Conservation (phyloP, 352 stramenopile species). For the Pythium phragmitis region DNA sequence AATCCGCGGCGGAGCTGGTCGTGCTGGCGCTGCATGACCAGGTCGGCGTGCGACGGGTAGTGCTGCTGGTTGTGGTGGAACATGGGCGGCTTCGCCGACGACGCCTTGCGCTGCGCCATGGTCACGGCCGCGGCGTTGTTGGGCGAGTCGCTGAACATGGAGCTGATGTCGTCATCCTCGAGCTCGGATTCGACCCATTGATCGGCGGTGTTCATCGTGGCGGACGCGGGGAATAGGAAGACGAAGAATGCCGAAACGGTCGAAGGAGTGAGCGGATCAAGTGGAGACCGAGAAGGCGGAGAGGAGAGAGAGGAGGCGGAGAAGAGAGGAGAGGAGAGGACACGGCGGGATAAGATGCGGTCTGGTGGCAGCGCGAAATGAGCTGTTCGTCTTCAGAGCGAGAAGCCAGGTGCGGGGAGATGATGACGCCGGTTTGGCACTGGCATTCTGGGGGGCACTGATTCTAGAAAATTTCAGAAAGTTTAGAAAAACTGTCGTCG, state of each 20-base stretch:
- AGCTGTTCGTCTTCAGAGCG: neutral
- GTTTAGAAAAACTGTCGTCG: neutral
- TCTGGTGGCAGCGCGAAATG: neutral
- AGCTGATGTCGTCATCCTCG: slow-evolving; percentile 67
- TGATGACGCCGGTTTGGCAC: neutral
- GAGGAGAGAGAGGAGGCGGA: neutral
- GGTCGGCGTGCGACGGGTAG: slow-evolving; percentile 23
- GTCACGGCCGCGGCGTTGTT: slow-evolving; percentile 36
- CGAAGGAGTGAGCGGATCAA: neutral
- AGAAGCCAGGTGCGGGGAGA: neutral
- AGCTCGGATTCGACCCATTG: slow-evolving; percentile 76
- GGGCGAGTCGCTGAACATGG: slow-evolving; percentile 75
- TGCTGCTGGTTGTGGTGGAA: slow-evolving; percentile 37
- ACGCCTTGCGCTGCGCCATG: slow-evolving; percentile 29
- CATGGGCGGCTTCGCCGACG: slow-evolving; percentile 38
- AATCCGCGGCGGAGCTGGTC: slow-evolving; percentile 53
- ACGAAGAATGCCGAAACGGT: neutral
- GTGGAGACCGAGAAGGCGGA: neutral
- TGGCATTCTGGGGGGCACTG: neutral
- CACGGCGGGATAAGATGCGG: neutral
- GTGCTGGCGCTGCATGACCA: slow-evolving; percentile 35
- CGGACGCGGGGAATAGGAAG: neutral
- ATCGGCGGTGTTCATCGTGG: slow-evolving; percentile 29
- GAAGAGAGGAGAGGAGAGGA: neutral
- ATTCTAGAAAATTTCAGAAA: slow-evolving; percentile 5